phyloP scores from a whole-genome alignment of 208 protist species.

The Phytomonas francai region DNA sequence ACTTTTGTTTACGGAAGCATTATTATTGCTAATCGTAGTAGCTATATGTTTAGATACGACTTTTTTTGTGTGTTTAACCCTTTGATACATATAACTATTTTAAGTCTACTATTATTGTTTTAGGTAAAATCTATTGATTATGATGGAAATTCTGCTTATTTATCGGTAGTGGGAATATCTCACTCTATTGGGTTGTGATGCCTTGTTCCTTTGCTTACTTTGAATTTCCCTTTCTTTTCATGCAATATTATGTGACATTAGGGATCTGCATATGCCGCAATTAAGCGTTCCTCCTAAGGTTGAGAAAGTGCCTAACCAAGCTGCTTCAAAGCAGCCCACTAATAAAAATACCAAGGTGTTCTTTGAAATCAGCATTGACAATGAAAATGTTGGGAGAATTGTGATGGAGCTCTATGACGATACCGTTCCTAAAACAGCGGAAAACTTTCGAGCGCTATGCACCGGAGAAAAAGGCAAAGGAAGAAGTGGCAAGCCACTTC shows the following conservation, averaged over 20 bases:
- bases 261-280: constrained; percentile 26
- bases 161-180: background rate
- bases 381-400: constrained; percentile 66
- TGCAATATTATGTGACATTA: background rate
- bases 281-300: constrained; percentile 54
- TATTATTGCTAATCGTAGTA: background rate
- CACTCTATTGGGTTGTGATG: background rate
- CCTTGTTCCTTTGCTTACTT: constrained; percentile 12
- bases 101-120: constrained; percentile 9
- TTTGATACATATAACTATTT: constrained; percentile 10
- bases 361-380: constrained; percentile 77
- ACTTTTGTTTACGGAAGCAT: background rate
- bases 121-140: background rate
- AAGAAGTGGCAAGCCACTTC: constrained; percentile 88
- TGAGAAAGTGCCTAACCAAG: constrained; percentile 20
- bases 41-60: background rate
- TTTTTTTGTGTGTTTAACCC: constrained; percentile 11
- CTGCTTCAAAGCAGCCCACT: constrained; percentile 8
- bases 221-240: constrained; percentile 4
- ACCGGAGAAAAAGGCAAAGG: constrained; percentile 88
- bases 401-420: constrained; percentile 91
- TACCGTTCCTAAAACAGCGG: constrained; percentile 87
- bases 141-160: constrained; percentile 1
- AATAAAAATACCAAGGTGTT: constrained; percentile 80
- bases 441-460: constrained; percentile 91